phyloP scores from a whole-genome alignment of 257 asterid genomes.

The Jacaranda mimosifolia region DNA sequence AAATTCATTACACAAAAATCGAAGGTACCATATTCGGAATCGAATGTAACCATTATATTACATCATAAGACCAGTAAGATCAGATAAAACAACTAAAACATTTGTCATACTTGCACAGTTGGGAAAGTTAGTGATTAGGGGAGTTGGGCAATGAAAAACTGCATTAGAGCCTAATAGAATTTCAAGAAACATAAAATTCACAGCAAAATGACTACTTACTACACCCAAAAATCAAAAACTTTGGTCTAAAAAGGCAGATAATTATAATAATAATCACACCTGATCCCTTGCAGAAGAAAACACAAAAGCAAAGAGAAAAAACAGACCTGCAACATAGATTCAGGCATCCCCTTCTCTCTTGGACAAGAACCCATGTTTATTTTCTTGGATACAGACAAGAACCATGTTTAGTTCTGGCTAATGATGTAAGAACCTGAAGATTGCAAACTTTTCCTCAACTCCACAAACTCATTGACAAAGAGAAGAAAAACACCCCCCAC shows the following conservation, averaged over 20 bases:
- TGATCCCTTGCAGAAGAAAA: conserved; percentile 1
- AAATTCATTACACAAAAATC: conserved; percentile 9
- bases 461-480: conserved; percentile 2
- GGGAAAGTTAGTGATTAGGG: neutral
- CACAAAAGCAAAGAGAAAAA: conserved; percentile 2
- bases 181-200: conserved; percentile 30
- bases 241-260: conserved; percentile 1
- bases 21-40: conserved; percentile 4
- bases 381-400: conserved; percentile 17
- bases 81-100: conserved; percentile 8
- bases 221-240: conserved; percentile 13
- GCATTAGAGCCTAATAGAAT: neutral
- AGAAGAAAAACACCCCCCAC: conserved; percentile 17
- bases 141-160: neutral
- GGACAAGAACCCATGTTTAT: conserved; percentile 21
- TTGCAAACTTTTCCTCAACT: conserved; percentile 7
- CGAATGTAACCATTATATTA: conserved; percentile 16
- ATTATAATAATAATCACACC: neutral
- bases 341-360: conserved; percentile 39
- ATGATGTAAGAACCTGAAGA: conserved; percentile 25
- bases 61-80: conserved; percentile 10
- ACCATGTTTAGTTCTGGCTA: conserved; percentile 28
- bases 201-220: neutral
- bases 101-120: neutral
- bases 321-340: conserved; percentile 28